Evolutionary conservation across 2,329 filamentous ascomycete species (phyloP), one percentile per base, ranked within the genome.

Genomic region (Curvularia eragrostidis): DNA sequence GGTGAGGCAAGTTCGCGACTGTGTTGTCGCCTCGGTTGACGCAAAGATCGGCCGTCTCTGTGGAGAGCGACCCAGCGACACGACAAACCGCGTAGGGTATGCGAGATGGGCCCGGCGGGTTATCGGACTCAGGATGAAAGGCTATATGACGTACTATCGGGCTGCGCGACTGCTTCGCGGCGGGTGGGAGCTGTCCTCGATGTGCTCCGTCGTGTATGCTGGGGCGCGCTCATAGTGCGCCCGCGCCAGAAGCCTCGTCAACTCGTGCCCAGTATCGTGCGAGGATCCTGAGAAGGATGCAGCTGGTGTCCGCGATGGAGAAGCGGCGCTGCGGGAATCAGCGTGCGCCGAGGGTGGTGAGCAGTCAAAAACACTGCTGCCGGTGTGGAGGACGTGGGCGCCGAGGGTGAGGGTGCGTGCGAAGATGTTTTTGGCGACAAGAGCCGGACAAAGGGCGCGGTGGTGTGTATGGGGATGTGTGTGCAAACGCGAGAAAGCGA

Each of bases 201-300:
- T 62, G 70, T 72, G 68, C 73, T 77, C 69, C 69, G 73, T 67
- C 67, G 71, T 56, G 67, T 69, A 66, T 72, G 68, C 62, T 63
- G 67, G 60, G 68, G 68, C 71, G 74, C 75, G 73, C 73, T 77
- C 76, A 78, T 78, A 48, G 66, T 77, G 75, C 75, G 75, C 75
- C 69, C 69, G 65, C 56, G 72, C 67, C 64, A 57, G 54, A 69
- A 56, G 47, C 56, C 60, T 63, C 44, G 63, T 71, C 71, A 67
- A 63, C 58, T 66, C 52, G 65, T 55, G 64, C 52, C 67, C 68
- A 71, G 67, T 69, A 59, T 58, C 43, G 50, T 54, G 48, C 18
- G 48, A 5, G 46, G 49, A 52, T 30, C 59, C 21, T 54, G 56
- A 13, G 23, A 32, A 50, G 50, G 15, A 43, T 34, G 41, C 63